phyloP scores from a whole-genome alignment of 2,329 filamentous ascomycete genomes.

The Zymoseptoria passerinii region DNA sequence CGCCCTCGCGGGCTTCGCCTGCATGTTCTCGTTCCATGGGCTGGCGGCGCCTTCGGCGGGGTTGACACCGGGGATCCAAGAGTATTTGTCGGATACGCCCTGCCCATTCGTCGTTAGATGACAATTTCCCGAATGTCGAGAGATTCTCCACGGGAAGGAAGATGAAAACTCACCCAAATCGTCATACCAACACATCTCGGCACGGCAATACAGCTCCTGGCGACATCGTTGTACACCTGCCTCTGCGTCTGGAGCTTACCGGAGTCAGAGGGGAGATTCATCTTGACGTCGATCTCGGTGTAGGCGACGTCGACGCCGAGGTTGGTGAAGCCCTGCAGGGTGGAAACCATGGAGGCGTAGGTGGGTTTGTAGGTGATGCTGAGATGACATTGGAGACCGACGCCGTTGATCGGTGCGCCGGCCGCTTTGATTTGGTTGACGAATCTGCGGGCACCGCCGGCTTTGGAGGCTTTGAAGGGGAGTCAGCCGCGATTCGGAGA shows the following conservation, averaged over 20 bases:
- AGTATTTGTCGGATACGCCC: not conserved
- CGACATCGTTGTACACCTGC: not conserved
- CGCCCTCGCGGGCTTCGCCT: not conserved
- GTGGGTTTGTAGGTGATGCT: constrained; percentile 18
- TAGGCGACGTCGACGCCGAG: not conserved
- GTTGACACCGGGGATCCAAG: not conserved
- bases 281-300: not conserved
- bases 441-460: constrained; percentile 18
- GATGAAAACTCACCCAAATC: constrained; percentile 1
- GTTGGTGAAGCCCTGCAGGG: not conserved
- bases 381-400: constrained; percentile 49
- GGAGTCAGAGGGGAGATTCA: not conserved
- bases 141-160: not conserved
- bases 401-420: constrained; percentile 29
- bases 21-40: not conserved
- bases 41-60: not conserved
- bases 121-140: not conserved
- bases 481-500: not conserved
- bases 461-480: constrained; percentile 8
- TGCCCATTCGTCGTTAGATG: not conserved
- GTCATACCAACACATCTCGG: not conserved
- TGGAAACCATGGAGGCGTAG: not conserved
- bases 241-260: not conserved
- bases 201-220: not conserved
- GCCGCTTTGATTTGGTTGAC: constrained; percentile 20